Conservation (phyloP, 2,329 filamentous ascomycete species). For the Phialophora expanda region DNA sequence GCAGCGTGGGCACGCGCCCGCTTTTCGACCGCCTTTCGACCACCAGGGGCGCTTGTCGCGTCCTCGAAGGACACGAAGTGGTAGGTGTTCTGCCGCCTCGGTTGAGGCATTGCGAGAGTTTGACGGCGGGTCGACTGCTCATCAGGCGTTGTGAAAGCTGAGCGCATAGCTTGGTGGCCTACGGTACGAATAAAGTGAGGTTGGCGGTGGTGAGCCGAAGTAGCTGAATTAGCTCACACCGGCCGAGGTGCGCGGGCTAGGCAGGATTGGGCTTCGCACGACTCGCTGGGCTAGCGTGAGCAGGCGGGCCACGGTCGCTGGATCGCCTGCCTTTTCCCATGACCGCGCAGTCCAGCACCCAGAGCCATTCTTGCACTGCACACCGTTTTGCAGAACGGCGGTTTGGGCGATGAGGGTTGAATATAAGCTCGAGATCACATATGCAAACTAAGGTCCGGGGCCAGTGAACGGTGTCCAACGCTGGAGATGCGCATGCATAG, state of each 20-base stretch:
- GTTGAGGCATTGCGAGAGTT: constrained; percentile 5
- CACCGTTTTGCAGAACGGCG: background rate
- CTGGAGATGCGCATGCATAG: background rate
- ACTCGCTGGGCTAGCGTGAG: background rate
- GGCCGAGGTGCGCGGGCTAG: background rate
- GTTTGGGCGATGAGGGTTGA: background rate
- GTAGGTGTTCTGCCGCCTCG: constrained; percentile 4
- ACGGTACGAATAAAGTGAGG: constrained; percentile 5
- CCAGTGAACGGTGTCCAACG: background rate
- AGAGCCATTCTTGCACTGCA: background rate
- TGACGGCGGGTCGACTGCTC: background rate
- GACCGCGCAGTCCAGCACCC: background rate
- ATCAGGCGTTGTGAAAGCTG: background rate
- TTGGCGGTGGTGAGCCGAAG: constrained; percentile 2
- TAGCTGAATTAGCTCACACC: background rate
- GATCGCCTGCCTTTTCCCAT: background rate
- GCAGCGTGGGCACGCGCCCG: constrained; percentile 21
- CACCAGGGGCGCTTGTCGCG: background rate
- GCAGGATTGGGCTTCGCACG: constrained; percentile 1
- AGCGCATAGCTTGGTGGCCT: background rate
- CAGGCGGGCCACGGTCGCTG: background rate
- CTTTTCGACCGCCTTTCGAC: constrained; percentile 10
- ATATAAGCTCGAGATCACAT: constrained; percentile 3
- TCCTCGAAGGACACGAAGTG: constrained; percentile 17
- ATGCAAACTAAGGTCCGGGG: background rate